A percentile compares a stretch with the other conserved stretches of the same genome.
phyloP scores from a whole-genome alignment of 2,329 filamentous ascomycete genomes.

The Byssochlamys sp. region DNA sequence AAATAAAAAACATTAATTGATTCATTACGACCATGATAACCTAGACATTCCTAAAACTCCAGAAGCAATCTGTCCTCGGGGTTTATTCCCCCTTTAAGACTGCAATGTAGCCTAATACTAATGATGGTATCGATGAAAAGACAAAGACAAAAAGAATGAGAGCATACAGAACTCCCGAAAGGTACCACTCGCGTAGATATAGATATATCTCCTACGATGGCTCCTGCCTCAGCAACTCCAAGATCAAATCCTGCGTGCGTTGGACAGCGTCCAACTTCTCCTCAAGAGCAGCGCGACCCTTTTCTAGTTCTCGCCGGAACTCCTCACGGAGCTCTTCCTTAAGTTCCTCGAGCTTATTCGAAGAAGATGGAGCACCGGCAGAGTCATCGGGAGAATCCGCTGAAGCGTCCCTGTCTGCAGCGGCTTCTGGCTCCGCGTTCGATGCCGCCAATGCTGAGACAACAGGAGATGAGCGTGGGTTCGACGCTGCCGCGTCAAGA shows the following conservation, averaged over 20 bases:
- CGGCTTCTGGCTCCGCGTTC: background rate
- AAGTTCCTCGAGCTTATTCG: conserved; percentile 19
- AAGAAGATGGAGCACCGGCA: background rate
- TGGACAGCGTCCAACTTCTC: conserved; percentile 30
- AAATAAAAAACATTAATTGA: background rate
- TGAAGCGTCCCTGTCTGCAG: background rate
- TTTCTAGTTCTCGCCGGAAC: conserved; percentile 23
- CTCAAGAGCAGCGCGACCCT: conserved; percentile 22
- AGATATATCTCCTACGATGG: conserved; percentile 11
- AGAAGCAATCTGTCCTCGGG: background rate
- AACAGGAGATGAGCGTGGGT: conserved; percentile 14
- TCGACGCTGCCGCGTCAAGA: conserved; percentile 18
- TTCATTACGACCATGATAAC: background rate
- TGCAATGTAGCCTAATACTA: background rate
- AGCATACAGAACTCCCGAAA: background rate
- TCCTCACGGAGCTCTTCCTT: conserved; percentile 25
- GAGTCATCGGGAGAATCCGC: background rate
- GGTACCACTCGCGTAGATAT: background rate
- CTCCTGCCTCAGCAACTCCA: conserved; percentile 31
- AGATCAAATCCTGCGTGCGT: conserved; percentile 32
- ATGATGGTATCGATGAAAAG: background rate
- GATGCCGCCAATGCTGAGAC: conserved; percentile 13
- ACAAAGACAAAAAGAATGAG: background rate
- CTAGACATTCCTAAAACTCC: background rate
- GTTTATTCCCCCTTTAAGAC: background rate